Base-by-base conservation (phyloP, 768 basidiomycete genomes). In the Chlorophyllum brunneum region DNA sequence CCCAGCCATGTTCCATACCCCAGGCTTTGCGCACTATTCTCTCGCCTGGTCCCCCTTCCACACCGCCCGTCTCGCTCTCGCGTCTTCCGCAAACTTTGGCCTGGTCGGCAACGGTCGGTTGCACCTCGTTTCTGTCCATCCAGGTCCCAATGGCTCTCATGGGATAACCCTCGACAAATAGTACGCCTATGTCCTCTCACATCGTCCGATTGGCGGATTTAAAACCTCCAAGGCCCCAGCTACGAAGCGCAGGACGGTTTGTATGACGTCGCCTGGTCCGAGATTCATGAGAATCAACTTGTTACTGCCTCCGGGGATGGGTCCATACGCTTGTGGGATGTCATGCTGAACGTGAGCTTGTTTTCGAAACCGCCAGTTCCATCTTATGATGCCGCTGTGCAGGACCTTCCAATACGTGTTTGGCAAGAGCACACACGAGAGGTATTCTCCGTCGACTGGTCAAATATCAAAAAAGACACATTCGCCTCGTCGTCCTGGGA, bases 361-460 rank as follows among this genome's bases (percentile, higher is more conserved):
- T 38, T 30, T 20, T 44, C 18, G 11, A 10, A 3, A 46, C 3
- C 9, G 29, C 9, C 44, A 31, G 29, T 29, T 10, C 31, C 9
- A 29, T 15, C 29, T 3, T n/a, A n/a, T 5, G n/a, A 16, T 13
- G 3, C n/a, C 18, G 11, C 3, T 26, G 38, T 56, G 5, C 69
- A 98, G 93, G 88, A 92, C 60, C 80, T 86, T 48, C 95, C 95
- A 1, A 87, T 98, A 58, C 83, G 85, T 55, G 82, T 81, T 43
- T 98, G 95, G 95, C 88, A 92, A 60, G 95, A 98, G 67, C 95
- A 98, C 67, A 82, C 85, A 10, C 82, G 86, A 44, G 95, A 98
- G 65, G 92, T 94, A 5, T 94, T 91, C 72, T 88, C 87, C 9
- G 82, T 98, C 4, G 92, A 98, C 66, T 98, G 95, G 95, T 93